A percentile compares a stretch with the other conserved stretches of the same genome.
Conservation (phyloP, 1,284 basidiomycete species). For the Cryptococcus amylolentus region DNA sequence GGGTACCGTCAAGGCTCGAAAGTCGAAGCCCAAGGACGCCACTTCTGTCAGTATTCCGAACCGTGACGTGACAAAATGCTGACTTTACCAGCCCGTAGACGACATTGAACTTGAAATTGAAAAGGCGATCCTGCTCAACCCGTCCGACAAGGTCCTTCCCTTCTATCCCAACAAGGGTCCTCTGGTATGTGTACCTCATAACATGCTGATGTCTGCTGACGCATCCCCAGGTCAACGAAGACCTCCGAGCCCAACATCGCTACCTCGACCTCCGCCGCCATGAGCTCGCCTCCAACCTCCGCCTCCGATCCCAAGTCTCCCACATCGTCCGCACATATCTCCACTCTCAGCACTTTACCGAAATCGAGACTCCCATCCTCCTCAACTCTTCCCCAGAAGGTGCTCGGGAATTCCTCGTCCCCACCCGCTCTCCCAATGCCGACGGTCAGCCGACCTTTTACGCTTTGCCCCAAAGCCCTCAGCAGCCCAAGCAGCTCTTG, state of each 20-base stretch:
- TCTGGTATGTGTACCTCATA: constrained; percentile 56
- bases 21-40: constrained; percentile 55
- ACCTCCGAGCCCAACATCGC: constrained; percentile 75
- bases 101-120: constrained; percentile 76
- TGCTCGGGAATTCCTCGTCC: constrained; percentile 89
- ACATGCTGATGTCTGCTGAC: not conserved
- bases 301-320: constrained; percentile 72
- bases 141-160: constrained; percentile 65
- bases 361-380: constrained; percentile 91
- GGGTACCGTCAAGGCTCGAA: constrained; percentile 65
- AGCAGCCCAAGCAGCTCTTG: constrained; percentile 91
- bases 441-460: constrained; percentile 64
- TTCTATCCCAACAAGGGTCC: constrained; percentile 77
- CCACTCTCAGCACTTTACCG: constrained; percentile 73
- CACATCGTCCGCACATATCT: constrained; percentile 71
- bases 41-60: constrained; percentile 5
- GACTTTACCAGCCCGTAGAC: constrained; percentile 57
- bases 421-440: constrained; percentile 58
- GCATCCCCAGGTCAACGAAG: constrained; percentile 70
- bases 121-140: constrained; percentile 69
- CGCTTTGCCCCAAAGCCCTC: constrained; percentile 88
- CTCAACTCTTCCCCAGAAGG: constrained; percentile 91
- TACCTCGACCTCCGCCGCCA: constrained; percentile 82
- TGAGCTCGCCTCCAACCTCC: constrained; percentile 70
- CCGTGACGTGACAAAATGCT: constrained; percentile 1